These are phyloP conservation scores for Xylariaceae sp. DNA, from an alignment of 2,329 filamentous ascomycete genomes.

Conservation along the genomic window DNA sequence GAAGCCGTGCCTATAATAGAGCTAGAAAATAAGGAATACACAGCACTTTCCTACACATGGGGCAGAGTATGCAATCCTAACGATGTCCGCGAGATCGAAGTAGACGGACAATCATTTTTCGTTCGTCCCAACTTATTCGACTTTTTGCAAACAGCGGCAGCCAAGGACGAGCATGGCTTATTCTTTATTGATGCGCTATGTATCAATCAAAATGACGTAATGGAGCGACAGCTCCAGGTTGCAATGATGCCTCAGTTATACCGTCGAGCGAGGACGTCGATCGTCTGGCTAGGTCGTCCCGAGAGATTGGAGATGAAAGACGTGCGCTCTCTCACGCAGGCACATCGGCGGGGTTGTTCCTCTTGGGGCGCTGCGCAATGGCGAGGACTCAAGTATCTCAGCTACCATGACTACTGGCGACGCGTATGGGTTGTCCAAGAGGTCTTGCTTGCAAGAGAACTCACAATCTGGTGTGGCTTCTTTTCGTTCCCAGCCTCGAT, in stretches of 20 bases:
- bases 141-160: constrained; percentile 8
- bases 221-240: background rate
- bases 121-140: constrained; percentile 14
- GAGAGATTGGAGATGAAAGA: background rate
- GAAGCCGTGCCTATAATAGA: background rate
- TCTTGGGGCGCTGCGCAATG: constrained; percentile 1
- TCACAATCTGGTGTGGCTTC: constrained; percentile 14
- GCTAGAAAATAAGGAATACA: background rate
- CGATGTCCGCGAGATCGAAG: constrained; percentile 7
- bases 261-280: background rate
- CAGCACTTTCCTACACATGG: background rate
- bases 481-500: constrained; percentile 13
- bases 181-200: constrained; percentile 14
- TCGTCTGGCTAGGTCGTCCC: background rate
- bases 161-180: constrained; percentile 4
- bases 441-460: constrained; percentile 10
- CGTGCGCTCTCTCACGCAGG: background rate
- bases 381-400: constrained; percentile 12
- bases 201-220: background rate
- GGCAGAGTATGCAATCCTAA: background rate
- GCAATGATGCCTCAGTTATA: background rate
- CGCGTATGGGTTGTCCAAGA: constrained; percentile 20
- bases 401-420: constrained; percentile 15
- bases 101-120: constrained; percentile 11
- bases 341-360: background rate